Percentiles rank a stretch among this genome's conserved stretches.
These are phyloP conservation scores for Boletus coccyginus DNA, from an alignment of 768 basidiomycete genomes.

Conservation along the genomic window DNA sequence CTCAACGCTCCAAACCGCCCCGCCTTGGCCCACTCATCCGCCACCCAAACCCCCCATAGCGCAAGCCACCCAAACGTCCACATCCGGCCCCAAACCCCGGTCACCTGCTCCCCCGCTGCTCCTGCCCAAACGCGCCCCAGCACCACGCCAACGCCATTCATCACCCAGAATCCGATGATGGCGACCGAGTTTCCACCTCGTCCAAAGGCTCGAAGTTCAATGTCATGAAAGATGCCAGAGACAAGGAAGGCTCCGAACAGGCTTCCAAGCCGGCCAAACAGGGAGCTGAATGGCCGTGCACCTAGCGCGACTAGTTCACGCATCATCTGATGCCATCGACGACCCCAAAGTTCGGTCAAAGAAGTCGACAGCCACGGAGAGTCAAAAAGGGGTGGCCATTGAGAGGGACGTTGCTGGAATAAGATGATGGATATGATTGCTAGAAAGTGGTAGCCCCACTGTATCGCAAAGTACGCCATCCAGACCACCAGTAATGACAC, in stretches of 20 bases:
- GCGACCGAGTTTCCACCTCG: slow-evolving; percentile 6
- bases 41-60: too few relatives aligned
- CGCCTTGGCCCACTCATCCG: too few relatives aligned
- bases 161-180: too few relatives aligned
- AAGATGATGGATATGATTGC: slow-evolving; percentile 44
- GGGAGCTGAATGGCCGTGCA: slow-evolving; percentile 36
- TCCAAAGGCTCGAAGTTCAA: slow-evolving; percentile 55
- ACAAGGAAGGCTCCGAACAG: slow-evolving; percentile 56
- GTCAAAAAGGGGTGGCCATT: slow-evolving; percentile 64
- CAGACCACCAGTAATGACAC: slow-evolving; percentile 45
- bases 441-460: slow-evolving; percentile 38
- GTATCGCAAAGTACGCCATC: slow-evolving; percentile 45
- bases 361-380: slow-evolving; percentile 56
- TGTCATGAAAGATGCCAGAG: slow-evolving; percentile 57
- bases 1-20: too few relatives aligned
- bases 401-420: slow-evolving; percentile 43
- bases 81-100: too few relatives aligned
- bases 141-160: too few relatives aligned
- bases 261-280: slow-evolving; percentile 6
- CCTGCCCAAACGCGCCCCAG: too few relatives aligned
- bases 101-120: too few relatives aligned
- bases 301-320: slow-evolving; percentile 52
- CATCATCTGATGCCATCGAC: slow-evolving; percentile 66
- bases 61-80: too few relatives aligned
- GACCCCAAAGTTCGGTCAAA: slow-evolving; percentile 57